Evolutionary conservation across 129 eudicot species (phyloP).

Genomic region (Sambucus nigra): DNA sequence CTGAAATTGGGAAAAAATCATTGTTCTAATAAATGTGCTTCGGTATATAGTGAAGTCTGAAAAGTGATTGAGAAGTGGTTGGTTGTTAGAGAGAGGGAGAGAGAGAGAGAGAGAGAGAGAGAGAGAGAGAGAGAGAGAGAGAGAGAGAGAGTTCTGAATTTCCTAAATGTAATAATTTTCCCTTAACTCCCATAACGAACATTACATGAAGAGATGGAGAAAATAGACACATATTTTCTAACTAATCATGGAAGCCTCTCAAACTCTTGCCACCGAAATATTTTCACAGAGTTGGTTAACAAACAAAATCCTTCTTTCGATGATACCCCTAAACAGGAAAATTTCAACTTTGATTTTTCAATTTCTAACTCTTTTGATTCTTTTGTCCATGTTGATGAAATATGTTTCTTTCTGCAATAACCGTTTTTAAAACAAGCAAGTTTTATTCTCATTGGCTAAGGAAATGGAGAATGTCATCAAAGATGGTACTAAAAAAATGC

Average conservation of each 20-base stretch:
- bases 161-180: no score
- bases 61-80: no score
- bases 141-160: no score
- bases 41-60: no score
- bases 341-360: constrained; percentile 43
- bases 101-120: no score
- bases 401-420: constrained; percentile 34
- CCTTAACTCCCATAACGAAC: no score
- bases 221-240: not conserved
- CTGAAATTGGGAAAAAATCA: no score
- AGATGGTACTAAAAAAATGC: constrained; percentile 24
- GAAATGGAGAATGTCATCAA: constrained; percentile 38
- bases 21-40: no score
- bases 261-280: constrained; percentile 66
- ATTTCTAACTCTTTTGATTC: constrained; percentile 11
- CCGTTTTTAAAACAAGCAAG: not conserved
- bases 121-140: no score
- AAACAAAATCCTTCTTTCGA: constrained; percentile 28
- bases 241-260: constrained; percentile 41
- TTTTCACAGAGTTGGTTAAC: constrained; percentile 76
- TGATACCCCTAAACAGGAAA: constrained; percentile 1
- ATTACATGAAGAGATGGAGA: no score
- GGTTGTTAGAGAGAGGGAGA: no score
- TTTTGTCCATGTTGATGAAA: constrained; percentile 66
- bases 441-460: constrained; percentile 8